Evolutionary conservation across 257 asterid species (phyloP).

Genomic region (Parsonsia alboflavescens): DNA sequence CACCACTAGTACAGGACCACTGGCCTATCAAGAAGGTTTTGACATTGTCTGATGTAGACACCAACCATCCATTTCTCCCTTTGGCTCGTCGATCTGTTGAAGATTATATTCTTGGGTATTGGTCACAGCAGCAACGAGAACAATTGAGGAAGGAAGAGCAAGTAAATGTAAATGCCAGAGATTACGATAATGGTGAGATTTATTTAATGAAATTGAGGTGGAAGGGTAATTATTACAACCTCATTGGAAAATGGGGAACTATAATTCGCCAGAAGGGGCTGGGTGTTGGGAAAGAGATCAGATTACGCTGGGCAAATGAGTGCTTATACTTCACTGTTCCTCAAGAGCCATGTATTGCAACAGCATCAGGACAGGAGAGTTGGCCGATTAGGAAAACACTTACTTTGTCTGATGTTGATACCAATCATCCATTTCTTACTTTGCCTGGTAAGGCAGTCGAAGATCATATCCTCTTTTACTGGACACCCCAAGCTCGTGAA

Average conservation of each 20-base stretch:
- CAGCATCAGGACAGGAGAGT: slow-evolving; percentile 47
- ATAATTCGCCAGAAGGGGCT: slow-evolving; percentile 66
- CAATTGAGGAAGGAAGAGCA: slow-evolving; percentile 67
- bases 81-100: slow-evolving; percentile 74
- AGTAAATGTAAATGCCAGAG: slow-evolving; percentile 61
- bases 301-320: slow-evolving; percentile 56
- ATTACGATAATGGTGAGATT: slow-evolving; percentile 64
- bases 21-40: slow-evolving; percentile 78
- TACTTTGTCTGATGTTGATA: slow-evolving; percentile 77
- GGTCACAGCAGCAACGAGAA: slow-evolving; percentile 67
- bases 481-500: slow-evolving; percentile 63
- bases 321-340: slow-evolving; percentile 76
- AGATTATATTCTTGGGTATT: slow-evolving; percentile 69
- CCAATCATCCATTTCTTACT: slow-evolving; percentile 82
- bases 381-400: slow-evolving; percentile 83
- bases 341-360: slow-evolving; percentile 42
- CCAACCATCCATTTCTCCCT: slow-evolving; percentile 77
- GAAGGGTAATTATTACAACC: slow-evolving; percentile 69
- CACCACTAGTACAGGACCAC: slow-evolving; percentile 49
- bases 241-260: slow-evolving; percentile 75
- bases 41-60: slow-evolving; percentile 73
- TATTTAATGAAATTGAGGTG: slow-evolving; percentile 71
- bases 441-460: slow-evolving; percentile 83
- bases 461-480: slow-evolving; percentile 63
- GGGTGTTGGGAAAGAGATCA: slow-evolving; percentile 71